phyloP scores from a whole-genome alignment of 768 basidiomycete species.

The Kwoniella europaea region DNA sequence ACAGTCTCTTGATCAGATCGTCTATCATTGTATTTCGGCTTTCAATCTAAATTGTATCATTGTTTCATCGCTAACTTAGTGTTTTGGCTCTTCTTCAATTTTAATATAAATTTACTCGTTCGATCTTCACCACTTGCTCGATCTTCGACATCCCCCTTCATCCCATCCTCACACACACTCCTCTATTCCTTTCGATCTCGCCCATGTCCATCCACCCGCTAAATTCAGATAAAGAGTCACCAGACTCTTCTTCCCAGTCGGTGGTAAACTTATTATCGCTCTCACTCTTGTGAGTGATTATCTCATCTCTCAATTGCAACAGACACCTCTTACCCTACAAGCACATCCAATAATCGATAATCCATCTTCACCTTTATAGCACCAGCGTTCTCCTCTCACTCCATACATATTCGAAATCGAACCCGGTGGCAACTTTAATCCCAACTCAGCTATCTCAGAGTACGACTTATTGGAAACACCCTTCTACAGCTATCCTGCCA shows the following conservation, averaged over 20 bases:
- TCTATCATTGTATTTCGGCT: not conserved
- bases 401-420: not conserved
- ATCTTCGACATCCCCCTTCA: not conserved
- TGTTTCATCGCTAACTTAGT: not conserved
- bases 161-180: not conserved
- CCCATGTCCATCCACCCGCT: not conserved
- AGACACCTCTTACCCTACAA: not conserved
- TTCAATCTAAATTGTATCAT: not conserved
- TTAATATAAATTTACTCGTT: not conserved
- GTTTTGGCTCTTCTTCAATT: not conserved
- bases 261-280: not conserved
- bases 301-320: not conserved
- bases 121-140: not conserved
- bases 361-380: not conserved
- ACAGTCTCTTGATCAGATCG: not conserved
- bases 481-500: not conserved
- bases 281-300: not conserved
- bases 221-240: not conserved
- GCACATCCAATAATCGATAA: not conserved
- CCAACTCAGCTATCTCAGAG: not conserved
- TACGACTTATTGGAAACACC: not conserved
- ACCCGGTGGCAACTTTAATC: constrained; percentile 1
- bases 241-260: not conserved
- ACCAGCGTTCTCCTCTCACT: not conserved
- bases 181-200: not conserved